phyloP scores from a whole-genome alignment of 345 rosid genomes.

The Syzygium aqueum region DNA sequence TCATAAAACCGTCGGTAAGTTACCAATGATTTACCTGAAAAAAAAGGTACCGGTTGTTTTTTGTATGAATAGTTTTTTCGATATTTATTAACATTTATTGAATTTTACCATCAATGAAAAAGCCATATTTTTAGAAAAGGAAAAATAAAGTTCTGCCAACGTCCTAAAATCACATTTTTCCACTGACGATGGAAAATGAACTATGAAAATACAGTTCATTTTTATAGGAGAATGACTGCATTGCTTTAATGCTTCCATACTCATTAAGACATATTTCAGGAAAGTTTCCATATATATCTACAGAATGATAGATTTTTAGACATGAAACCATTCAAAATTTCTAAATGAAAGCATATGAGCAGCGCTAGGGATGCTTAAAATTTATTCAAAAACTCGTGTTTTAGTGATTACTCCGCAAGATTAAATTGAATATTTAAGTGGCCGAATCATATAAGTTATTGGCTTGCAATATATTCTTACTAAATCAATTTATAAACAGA shows the following conservation, averaged over 20 bases:
- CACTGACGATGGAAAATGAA: background rate
- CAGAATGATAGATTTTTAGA: background rate
- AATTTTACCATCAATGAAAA: background rate
- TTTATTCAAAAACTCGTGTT: background rate
- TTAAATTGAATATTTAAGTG: background rate
- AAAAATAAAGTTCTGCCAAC: background rate
- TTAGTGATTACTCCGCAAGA: background rate
- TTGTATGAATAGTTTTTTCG: background rate
- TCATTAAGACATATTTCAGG: background rate
- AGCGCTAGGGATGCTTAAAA: background rate
- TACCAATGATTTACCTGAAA: background rate
- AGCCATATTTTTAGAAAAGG: rapidly evolving
- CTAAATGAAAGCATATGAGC: background rate
- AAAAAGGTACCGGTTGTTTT: background rate
- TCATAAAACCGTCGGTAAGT: background rate
- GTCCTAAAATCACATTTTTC: background rate
- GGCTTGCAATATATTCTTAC: background rate
- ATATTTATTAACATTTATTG: background rate
- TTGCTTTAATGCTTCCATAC: background rate
- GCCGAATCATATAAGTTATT: background rate
- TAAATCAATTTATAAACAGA: background rate
- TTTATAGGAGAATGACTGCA: background rate
- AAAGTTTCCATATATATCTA: background rate
- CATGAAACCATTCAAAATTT: background rate
- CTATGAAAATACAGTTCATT: background rate